Evolutionary conservation across 1,284 basidiomycete species (phyloP), one percentile per base, ranked within the genome.

Genomic region (Moesziomyces parantarcticus): DNA sequence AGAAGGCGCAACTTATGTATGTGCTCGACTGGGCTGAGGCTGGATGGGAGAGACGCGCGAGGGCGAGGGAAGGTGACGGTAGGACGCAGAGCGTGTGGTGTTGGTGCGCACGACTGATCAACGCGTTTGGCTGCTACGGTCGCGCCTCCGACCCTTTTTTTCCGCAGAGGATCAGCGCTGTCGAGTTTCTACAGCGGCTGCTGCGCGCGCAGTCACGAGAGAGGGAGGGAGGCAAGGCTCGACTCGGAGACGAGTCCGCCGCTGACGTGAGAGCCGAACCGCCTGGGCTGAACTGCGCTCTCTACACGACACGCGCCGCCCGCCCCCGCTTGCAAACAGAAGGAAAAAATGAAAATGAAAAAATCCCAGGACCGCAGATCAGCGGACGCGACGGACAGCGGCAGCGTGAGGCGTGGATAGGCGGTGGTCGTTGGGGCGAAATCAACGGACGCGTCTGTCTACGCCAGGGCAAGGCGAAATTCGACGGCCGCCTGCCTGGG

Each of bases 1-100:
- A 62, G 32, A 55, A 52, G 55, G 32, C 50, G 65, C 55, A 51
- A 68, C 55, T 68, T 62, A 68, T 54, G 65, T 68, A 68, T 26
- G 36, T 62, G 56, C 48, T 25, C 26, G 42, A 36, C 34, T 45
- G 21, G 18, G 41, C 9, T 16, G 16, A 39, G 42, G 10, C 42
- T 44, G 42, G 42, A 9, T 21, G 16, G 21, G 21, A 41, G 59
- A 69, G 60, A 57, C 59, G 66, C 45, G 46, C 34, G 21, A 45
- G 50, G 22, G 23, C 29, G 39, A 48, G 36, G n/a, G 23, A 36
- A 36, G 22, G 41, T 60, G 52, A 53, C 26, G 48, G 50, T 43
- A 48, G 64, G 43, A 60, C 49, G 41, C 40, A 62, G 45, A 55
- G 62, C 62, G 62, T 65, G 51, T 65, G 51, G 63, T 59, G 57